Base-by-base conservation (phyloP, 108 stramenopile genomes). In the Conticribra guillardii region DNA sequence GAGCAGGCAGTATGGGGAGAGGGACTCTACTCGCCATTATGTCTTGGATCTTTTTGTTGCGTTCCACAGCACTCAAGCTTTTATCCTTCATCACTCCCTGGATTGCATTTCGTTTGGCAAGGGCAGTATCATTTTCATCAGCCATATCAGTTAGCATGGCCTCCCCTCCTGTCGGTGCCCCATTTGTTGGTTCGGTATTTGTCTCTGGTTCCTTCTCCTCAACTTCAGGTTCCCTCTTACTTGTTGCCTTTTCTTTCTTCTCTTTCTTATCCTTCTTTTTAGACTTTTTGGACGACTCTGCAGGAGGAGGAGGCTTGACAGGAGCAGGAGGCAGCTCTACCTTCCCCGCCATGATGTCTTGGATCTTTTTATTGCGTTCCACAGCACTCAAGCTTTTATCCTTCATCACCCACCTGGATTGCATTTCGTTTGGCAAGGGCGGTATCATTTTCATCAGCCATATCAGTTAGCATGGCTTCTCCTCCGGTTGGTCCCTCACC, bases 291-390 rank as follows among this genome's bases (percentile, higher is more conserved):
- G n/a, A n/a, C n/a, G n/a, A n/a, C n/a, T n/a, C n/a, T n/a, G n/a
- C n/a, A n/a, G n/a, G n/a, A n/a, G n/a, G n/a, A n/a, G n/a, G n/a
- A n/a, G n/a, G n/a, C n/a, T n/a, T n/a, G n/a, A n/a, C n/a, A n/a
- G n/a, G n/a, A n/a, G n/a, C n/a, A n/a, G n/a, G n/a, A n/a, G 56
- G 56, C 24, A 57, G 30, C 7, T 57, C 30, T 29, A 57, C 56
- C 29, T 28, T 57, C 3, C 56, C 56, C 56, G 56, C 71, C 65
- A 73, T 73, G 50, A 73, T 49, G 4, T 67, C 37, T 52, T 67
- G 65, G n/a, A 58, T 67, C 26, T 62, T 62, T 62, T 62, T 62
- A 29, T 62, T 62, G n/a, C 46, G 22, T 46, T 62, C 61, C 7
- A 62, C 28, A 7, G 61, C 47, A 49, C 47, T 48, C 26, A 62